Evolutionary conservation across 1,139 yeast species (phyloP).

Genomic region (Diutina scorzettiae): DNA sequence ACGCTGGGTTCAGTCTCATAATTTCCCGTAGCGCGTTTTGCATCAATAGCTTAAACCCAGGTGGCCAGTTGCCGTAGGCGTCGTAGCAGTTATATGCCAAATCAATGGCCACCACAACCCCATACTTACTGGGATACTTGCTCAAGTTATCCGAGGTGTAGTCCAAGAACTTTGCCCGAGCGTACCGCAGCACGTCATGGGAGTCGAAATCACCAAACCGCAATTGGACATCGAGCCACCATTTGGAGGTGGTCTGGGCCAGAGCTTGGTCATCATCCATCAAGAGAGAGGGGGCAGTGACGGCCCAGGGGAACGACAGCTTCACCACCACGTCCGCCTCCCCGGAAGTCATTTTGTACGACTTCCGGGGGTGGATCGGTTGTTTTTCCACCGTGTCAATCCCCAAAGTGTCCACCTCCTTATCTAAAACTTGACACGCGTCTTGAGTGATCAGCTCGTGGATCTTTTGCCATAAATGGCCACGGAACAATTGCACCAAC

Average conservation of each 20-base stretch:
- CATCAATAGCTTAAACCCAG: slow-evolving; percentile 81
- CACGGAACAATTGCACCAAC: slow-evolving; percentile 89
- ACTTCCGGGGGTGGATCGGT: slow-evolving; percentile 92
- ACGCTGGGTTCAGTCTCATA: slow-evolving; percentile 91
- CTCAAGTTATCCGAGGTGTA: slow-evolving; percentile 83
- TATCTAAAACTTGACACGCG: slow-evolving; percentile 82
- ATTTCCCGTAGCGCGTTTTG: slow-evolving; percentile 90
- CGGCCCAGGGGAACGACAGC: slow-evolving; percentile 74
- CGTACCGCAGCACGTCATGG: slow-evolving; percentile 90
- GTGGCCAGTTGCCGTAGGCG: slow-evolving; percentile 96
- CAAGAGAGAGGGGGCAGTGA: slow-evolving; percentile 70
- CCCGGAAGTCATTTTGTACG: slow-evolving; percentile 94
- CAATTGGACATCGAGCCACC: slow-evolving; percentile 92
- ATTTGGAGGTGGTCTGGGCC: slow-evolving; percentile 47
- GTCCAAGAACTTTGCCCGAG: slow-evolving; percentile 85
- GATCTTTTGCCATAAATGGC: slow-evolving; percentile 98
- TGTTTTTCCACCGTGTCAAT: slow-evolving; percentile 84
- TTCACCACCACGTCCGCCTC: slow-evolving; percentile 80
- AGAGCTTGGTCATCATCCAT: slow-evolving; percentile 24
- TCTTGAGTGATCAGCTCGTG: slow-evolving; percentile 94
- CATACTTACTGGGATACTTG: slow-evolving; percentile 88
- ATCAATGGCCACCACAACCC: slow-evolving; percentile 83
- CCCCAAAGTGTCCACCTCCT: slow-evolving; percentile 72
- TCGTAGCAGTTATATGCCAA: slow-evolving; percentile 93
- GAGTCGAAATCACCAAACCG: slow-evolving; percentile 97